Evolutionary conservation across 495 filamentous ascomycete genomes (phyloP).

Genomic region (Penicillium coprophilum): DNA sequence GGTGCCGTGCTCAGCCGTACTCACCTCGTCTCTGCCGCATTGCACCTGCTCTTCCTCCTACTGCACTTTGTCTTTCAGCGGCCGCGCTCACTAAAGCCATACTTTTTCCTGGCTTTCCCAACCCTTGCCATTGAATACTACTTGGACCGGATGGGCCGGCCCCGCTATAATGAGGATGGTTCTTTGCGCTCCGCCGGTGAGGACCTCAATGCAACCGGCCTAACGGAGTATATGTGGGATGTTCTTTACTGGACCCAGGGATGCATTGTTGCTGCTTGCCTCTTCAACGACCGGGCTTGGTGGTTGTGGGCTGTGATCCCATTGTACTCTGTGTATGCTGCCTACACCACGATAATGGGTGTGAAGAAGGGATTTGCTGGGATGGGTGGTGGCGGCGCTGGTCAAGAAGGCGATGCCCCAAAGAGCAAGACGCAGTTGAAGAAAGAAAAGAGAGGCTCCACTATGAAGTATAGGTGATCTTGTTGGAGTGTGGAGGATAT

Average conservation of each 20-base stretch:
- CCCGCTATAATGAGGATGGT: slow-evolving; percentile 64
- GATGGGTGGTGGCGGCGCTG: slow-evolving; percentile 38
- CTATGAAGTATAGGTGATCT: slow-evolving; percentile 44
- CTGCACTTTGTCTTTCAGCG: slow-evolving; percentile 65
- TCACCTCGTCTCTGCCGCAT: slow-evolving; percentile 65
- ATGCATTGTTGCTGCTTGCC: slow-evolving; percentile 59
- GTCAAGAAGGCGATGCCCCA: slow-evolving; percentile 25
- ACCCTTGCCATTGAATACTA: slow-evolving; percentile 76
- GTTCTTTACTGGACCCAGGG: slow-evolving; percentile 89
- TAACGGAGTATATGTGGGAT: slow-evolving; percentile 99
- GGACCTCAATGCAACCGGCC: slow-evolving; percentile 80
- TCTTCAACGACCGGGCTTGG: slow-evolving; percentile 78
- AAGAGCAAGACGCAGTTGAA: slow-evolving; percentile 64
- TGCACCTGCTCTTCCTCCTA: slow-evolving; percentile 74
- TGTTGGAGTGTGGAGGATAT: background rate
- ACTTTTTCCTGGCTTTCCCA: slow-evolving; percentile 70
- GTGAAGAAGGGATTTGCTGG: slow-evolving; percentile 66
- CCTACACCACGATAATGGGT: slow-evolving; percentile 61
- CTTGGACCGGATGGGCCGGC: slow-evolving; percentile 79
- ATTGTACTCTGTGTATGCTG: slow-evolving; percentile 66
- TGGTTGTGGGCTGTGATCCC: slow-evolving; percentile 71
- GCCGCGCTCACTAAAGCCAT: slow-evolving; percentile 65
- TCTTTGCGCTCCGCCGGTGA: slow-evolving; percentile 75
- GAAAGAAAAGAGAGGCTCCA: slow-evolving; percentile 59
- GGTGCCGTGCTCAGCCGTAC: slow-evolving; percentile 69